Evolutionary conservation across 495 filamentous ascomycete genomes (phyloP).

Genomic region (Neurospora terricola): DNA sequence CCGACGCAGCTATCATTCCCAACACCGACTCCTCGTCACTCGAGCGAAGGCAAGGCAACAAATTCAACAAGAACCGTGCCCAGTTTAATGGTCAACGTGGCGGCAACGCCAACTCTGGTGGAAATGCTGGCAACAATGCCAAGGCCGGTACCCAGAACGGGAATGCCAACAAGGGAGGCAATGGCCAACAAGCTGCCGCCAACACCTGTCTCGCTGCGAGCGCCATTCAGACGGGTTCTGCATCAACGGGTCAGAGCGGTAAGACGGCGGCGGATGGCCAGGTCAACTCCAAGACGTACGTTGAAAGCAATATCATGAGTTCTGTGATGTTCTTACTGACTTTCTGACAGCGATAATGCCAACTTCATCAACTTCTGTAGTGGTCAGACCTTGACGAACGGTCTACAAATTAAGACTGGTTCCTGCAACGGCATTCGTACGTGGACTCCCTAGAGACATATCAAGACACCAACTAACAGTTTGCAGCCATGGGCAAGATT

Average conservation of each 20-base stretch:
- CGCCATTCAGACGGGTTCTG: constrained; percentile 41
- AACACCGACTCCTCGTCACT: constrained; percentile 16
- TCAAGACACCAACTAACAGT: constrained; percentile 12
- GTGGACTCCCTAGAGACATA: constrained; percentile 23
- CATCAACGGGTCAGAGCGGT: constrained; percentile 23
- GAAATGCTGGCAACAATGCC: constrained; percentile 7
- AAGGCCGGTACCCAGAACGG: constrained; percentile 6
- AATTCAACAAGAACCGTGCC: constrained; percentile 7
- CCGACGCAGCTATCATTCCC: constrained; percentile 31
- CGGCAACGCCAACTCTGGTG: constrained; percentile 8
- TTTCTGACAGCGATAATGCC: constrained; percentile 28
- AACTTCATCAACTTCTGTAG: constrained; percentile 67
- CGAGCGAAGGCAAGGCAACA: constrained; percentile 11
- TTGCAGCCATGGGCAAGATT: constrained; percentile 59
- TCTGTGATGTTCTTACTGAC: background rate
- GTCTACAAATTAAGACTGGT: constrained; percentile 50
- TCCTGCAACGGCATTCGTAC: constrained; percentile 64
- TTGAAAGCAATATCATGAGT: background rate
- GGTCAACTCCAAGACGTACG: constrained; percentile 45
- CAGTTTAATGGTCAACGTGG: constrained; percentile 6
- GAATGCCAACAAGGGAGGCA: constrained; percentile 12
- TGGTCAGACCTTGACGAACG: constrained; percentile 61
- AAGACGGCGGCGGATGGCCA: constrained; percentile 34
- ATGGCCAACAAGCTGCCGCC: constrained; percentile 14
- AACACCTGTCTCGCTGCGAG: constrained; percentile 30